Base-by-base conservation (phyloP, 2,329 filamentous ascomycete species). In the Chalaropsis thielavioides region DNA sequence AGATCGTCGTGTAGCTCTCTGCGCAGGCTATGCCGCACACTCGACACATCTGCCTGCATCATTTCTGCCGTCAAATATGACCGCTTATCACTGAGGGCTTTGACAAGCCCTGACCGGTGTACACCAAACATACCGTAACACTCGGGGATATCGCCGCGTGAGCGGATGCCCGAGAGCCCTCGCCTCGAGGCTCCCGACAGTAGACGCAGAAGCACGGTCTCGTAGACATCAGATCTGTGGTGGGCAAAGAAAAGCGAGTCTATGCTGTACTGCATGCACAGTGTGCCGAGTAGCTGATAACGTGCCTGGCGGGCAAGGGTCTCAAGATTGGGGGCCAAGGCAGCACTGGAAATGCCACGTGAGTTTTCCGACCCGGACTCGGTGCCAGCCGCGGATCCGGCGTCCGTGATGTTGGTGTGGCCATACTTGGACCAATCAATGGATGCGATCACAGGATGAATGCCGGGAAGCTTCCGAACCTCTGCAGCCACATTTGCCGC, bases 161-260 rank as follows among this genome's bases (percentile, higher is more conserved):
- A 70, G 10, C 79, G 80, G 70, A 95, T 94, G 2, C 88, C 90
- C 17, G 80, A 77, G 38, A 96, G 76, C 0, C 89, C 91, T n/a
- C 81, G 77, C 10, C 51, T 27, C 1, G 81, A 77, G 70, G 90
- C 87, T 0, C 86, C 85, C 2, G 79, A 78, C 8, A 86, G 74
- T 43, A 97, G 74, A 51, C 94, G 83, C 85, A 91, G 88, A 61
- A 97, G 75, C 3, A 95, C 80, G 0, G 92, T 96, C 76, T 99
- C 94, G 65, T 91, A 88, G 71, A 94, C 90, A 71, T 99, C 94
- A 71, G 96, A 92, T 68, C 82, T 79, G 72, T 99, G 94, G 72
- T 99, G 94, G 3, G 87, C 94, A 35, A 95, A 77, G 46, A 96
- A 80, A 1, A 97, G 73, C 22, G 83, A 82, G 3, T 74, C 75